These are phyloP conservation scores for Mycena vitilis DNA, from an alignment of 768 basidiomycete species.

Conservation along the genomic window DNA sequence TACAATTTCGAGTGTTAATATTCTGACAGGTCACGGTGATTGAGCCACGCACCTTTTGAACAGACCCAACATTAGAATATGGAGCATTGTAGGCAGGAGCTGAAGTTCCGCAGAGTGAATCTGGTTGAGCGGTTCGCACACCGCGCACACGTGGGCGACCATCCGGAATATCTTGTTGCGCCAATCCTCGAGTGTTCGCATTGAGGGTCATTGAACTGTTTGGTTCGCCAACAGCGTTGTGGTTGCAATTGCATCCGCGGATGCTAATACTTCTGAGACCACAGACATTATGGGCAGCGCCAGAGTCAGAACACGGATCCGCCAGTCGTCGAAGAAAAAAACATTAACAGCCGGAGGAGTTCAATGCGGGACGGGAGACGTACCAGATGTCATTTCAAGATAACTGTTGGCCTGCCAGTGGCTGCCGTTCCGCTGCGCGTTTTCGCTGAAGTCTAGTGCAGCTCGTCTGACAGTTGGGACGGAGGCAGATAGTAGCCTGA, in stretches of 20 bases:
- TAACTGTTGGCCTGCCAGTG: neutral
- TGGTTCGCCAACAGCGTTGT: slow-evolving; percentile 67
- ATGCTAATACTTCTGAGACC: slow-evolving; percentile 66
- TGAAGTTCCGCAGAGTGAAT: slow-evolving; percentile 36
- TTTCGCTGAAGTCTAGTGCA: slow-evolving; percentile 56
- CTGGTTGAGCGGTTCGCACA: slow-evolving; percentile 54
- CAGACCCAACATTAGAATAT: slow-evolving; percentile 58
- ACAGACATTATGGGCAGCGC: slow-evolving; percentile 70
- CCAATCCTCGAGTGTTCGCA: slow-evolving; percentile 66
- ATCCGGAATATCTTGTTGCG: slow-evolving; percentile 64
- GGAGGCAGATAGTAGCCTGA: slow-evolving; percentile 62
- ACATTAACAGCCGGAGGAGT: neutral
- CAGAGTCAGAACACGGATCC: slow-evolving; percentile 70
- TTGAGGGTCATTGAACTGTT: slow-evolving; percentile 67
- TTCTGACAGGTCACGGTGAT: neutral
- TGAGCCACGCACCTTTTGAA: slow-evolving; percentile 55
- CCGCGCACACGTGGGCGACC: slow-evolving; percentile 61
- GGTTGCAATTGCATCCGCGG: slow-evolving; percentile 67
- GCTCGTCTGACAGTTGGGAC: slow-evolving; percentile 70
- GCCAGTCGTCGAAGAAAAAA: slow-evolving; percentile 56
- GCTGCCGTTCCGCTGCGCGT: neutral
- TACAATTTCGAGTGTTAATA: slow-evolving; percentile 25
- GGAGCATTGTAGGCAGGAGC: slow-evolving; percentile 57
- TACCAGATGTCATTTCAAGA: slow-evolving; percentile 35
- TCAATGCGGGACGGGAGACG: neutral